Base-by-base conservation (phyloP, 2,329 filamentous ascomycete genomes). In the Exserohilum rostratum region DNA sequence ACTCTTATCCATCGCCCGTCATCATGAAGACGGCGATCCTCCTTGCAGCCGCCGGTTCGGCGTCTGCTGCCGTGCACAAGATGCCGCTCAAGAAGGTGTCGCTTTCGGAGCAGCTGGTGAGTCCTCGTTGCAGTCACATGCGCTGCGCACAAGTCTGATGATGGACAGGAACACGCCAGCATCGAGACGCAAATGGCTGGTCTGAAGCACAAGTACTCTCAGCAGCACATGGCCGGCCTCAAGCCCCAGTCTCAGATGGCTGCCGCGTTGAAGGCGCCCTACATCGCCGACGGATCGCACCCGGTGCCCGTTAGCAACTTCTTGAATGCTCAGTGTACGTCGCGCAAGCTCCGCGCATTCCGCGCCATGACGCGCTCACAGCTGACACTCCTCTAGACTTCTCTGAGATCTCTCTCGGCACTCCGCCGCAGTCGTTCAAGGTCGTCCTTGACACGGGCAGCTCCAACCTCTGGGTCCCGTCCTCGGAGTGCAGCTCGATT, bases 381-480 rank as follows among this genome's bases (percentile, higher is more conserved):
- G 51, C 65, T 74, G 46, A 74, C 56, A 29, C 7, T 25, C 7
- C 5, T 17, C n/a, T 47, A 74, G 93, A 99, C 84, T 99, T 96
- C 86, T 96, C 93, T 66, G 92, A 97, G 78, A 97, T 99, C 77
- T 85, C 87, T 67, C 86, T 99, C 76, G 95, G 95, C 63, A 93
- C 88, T 44, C 95, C 95, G 64, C 88, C 95, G 30, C 95, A 99
- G 82, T 84, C 81, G 67, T 99, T 99, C 87, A 99, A 99, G 86
- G 96, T 99, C 66, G 90, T 99, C 62, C 89, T 99, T 62, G 95
- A 99, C 78, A 99, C 95, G 25, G 95, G 95, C 70, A 97, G 92
- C 84, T 98, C 95, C 77, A 99, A 99, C 83, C 86, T 99, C 61
- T 99, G 96, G 96, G 93, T 99, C 57, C 96, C 96, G 34, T 96